Conservation (phyloP, 2,329 filamentous ascomycete genomes). For the Ploettnerulaceae sp. region DNA sequence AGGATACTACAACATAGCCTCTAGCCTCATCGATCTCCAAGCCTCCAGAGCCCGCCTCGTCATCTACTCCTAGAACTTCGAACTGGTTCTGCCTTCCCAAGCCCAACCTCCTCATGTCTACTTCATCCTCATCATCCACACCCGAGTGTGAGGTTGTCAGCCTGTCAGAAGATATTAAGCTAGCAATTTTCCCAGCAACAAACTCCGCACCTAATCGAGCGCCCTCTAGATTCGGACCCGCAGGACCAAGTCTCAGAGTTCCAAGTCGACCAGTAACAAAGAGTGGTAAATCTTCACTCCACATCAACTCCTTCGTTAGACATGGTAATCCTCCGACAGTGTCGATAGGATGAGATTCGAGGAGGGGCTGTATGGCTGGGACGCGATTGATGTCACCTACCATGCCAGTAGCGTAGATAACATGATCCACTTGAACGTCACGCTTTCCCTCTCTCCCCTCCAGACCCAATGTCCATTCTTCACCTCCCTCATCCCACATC, state of each 20-base stretch:
- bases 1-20: too few relatives aligned
- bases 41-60: not conserved
- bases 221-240: constrained; percentile 68
- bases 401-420: constrained; percentile 59
- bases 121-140: constrained; percentile 10
- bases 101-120: constrained; percentile 25
- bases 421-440: constrained; percentile 42
- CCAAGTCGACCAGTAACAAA: constrained; percentile 68
- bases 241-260: constrained; percentile 63
- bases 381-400: constrained; percentile 57
- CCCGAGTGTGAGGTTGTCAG: not conserved
- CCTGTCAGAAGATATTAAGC: constrained; percentile 8
- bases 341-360: constrained; percentile 55
- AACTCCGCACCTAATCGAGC: constrained; percentile 69
- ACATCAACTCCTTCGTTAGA: constrained; percentile 71
- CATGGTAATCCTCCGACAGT: constrained; percentile 64
- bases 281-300: constrained; percentile 66
- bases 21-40: not conserved
- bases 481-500: constrained; percentile 42
- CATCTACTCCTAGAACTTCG: constrained; percentile 3
- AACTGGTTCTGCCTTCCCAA: constrained; percentile 28
- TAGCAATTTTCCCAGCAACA: constrained; percentile 32
- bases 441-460: constrained; percentile 39
- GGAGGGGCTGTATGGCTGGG: constrained; percentile 56
- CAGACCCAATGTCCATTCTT: constrained; percentile 44